These are phyloP conservation scores for Fusarium odoratissimum DNA, from an alignment of 2,329 filamentous ascomycete genomes.

Conservation along the genomic window DNA sequence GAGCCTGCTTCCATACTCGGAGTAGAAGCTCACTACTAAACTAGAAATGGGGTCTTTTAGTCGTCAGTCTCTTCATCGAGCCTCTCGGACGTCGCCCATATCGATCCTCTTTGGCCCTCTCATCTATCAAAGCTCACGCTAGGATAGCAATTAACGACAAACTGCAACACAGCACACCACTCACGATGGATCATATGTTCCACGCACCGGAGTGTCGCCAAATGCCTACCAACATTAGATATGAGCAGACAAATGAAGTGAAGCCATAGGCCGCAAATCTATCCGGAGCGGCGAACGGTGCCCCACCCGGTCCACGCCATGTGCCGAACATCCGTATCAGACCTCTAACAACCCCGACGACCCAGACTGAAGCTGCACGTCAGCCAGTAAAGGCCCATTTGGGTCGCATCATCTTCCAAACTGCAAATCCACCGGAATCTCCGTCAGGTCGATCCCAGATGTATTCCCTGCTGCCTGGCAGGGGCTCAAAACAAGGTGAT, in stretches of 20 bases:
- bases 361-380: constrained; percentile 32
- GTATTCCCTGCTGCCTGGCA: constrained; percentile 20
- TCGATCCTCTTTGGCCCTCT: constrained; percentile 27
- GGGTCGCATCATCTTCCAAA: constrained; percentile 31
- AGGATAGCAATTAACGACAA: constrained; percentile 19
- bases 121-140: constrained; percentile 20
- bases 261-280: constrained; percentile 14
- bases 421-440: constrained; percentile 13
- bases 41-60: constrained; percentile 10
- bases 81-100: constrained; percentile 27
- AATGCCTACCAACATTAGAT: constrained; percentile 17
- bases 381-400: constrained; percentile 18
- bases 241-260: constrained; percentile 15
- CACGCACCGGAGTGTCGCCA: constrained; percentile 25
- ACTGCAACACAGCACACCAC: constrained; percentile 19
- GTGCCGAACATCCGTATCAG: constrained; percentile 44
- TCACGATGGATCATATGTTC: constrained; percentile 4
- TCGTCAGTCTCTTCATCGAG: constrained; percentile 11
- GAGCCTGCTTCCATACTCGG: constrained; percentile 10
- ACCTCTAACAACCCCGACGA: constrained; percentile 36
- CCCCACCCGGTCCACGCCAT: constrained; percentile 39
- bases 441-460: constrained; percentile 32
- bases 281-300: constrained; percentile 36
- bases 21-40: constrained; percentile 4
- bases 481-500: constrained; percentile 11